Base-by-base conservation (phyloP, 345 rosid genomes). In the Salix suchowensis region DNA sequence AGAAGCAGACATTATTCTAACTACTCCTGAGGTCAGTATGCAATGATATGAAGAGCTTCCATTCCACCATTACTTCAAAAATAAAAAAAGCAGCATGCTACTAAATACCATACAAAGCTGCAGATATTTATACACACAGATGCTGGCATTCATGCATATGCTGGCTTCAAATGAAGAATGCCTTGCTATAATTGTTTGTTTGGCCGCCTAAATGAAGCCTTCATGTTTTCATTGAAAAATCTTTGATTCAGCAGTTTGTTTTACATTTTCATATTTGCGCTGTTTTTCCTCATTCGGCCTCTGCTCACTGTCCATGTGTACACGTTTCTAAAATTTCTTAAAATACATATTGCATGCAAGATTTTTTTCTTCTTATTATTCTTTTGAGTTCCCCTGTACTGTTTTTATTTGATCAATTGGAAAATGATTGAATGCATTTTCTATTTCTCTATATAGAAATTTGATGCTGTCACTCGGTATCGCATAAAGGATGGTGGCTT, bases 391-490 rank as follows among this genome's bases (percentile, higher is more conserved):
- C 18, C 16, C 50, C 16, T 46, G 5, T 46, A 46, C 50, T 13
- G 50, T 15, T 46, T 46, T 13, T 46, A 46, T 46, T 14, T 46
- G 50, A 46, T 46, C 18, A 46, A 46, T 46, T 46, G 50, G 50
- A 46, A 46, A 46, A 46, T 46, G 50, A 14, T 55, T 44, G 32
- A 55, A 18, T 28, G 39, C 62, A 65, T 58, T 16, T 18, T 39
- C 71, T 2, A 60, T 61, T 73, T 37, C 76, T 76, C 82, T 78
- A 15, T 77, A n/a, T 79, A 95, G 99, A 96, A 96, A 86, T 96
- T 96, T 82, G 97, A 93, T 91, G 96, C 98, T 16, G 97, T 96
- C 81, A 91, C 89, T 82, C 88, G 97, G 69, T 96, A 90, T 81
- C 94, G 89, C 78, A 87, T 96, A 58, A 91, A 84, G 76, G 91